Evolutionary conservation across 305 asterid species (phyloP).

Genomic region (Caryopteris hybrid): DNA sequence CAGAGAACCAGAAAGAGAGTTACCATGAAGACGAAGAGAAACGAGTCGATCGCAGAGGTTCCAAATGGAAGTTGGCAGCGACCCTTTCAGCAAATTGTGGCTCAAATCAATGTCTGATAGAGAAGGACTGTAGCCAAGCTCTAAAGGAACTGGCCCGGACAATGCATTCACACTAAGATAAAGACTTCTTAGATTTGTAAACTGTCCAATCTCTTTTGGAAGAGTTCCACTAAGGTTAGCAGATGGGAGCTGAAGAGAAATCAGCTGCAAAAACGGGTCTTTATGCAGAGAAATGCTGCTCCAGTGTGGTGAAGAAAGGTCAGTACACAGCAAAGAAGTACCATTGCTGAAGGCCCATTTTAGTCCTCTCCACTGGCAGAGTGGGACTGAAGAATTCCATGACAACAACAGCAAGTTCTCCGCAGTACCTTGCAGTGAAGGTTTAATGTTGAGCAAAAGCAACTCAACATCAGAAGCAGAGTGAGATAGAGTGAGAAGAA

Average conservation of each 20-base stretch:
- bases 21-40: constrained; percentile 71
- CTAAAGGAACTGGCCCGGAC: constrained; percentile 72
- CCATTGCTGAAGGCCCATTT: constrained; percentile 74
- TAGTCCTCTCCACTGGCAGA: constrained; percentile 89
- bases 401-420: constrained; percentile 62
- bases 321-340: constrained; percentile 44
- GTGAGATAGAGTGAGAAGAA: constrained; percentile 28
- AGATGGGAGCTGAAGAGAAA: constrained; percentile 81
- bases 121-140: constrained; percentile 84
- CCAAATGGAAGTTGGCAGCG: constrained; percentile 85
- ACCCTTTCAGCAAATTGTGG: constrained; percentile 60
- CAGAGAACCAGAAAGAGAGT: constrained; percentile 65
- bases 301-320: constrained; percentile 86
- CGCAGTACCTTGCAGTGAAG: constrained; percentile 60
- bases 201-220: constrained; percentile 81
- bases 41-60: constrained; percentile 74
- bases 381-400: constrained; percentile 76
- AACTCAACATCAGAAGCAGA: constrained; percentile 67
- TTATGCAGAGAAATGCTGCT: constrained; percentile 36
- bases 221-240: constrained; percentile 82
- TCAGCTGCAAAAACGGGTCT: constrained; percentile 58
- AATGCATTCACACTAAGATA: constrained; percentile 70
- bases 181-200: constrained; percentile 56
- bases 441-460: constrained; percentile 63
- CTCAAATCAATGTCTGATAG: constrained; percentile 80